phyloP scores from a whole-genome alignment of 257 asterid species.

The Penstemon davidsonii region DNA sequence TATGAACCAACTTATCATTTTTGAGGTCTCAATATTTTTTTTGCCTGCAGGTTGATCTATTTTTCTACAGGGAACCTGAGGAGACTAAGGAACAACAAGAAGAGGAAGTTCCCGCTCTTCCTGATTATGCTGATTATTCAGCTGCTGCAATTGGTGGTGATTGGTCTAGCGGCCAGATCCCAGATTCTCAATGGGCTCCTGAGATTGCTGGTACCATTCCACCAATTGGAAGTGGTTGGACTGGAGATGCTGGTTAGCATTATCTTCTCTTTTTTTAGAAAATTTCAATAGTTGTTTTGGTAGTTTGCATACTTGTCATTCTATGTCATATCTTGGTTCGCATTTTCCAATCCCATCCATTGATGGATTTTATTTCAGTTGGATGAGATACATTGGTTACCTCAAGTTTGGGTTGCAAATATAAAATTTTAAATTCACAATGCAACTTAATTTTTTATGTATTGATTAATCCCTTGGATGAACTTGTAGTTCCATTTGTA shows the following conservation, averaged over 20 bases:
- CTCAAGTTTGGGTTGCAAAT: too few species aligned
- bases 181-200: constrained; percentile 40
- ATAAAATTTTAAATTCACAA: too few species aligned
- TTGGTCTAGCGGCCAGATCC: constrained; percentile 43
- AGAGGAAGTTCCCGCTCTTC: constrained; percentile 43
- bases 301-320: neutral
- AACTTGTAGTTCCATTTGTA: too few species aligned
- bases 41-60: constrained; percentile 42
- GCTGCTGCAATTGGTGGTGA: constrained; percentile 41
- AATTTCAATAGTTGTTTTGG: neutral
- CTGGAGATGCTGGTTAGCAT: constrained; percentile 38
- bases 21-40: neutral
- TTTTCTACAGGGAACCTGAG: constrained; percentile 50
- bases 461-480: too few species aligned
- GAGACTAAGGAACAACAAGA: constrained; percentile 50
- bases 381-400: too few species aligned
- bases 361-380: too few species aligned
- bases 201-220: constrained; percentile 29
- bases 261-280: neutral
- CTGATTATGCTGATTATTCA: constrained; percentile 45
- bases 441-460: too few species aligned
- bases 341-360: too few species aligned
- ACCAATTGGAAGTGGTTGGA: constrained; percentile 32
- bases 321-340: neutral
- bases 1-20: neutral